These are phyloP conservation scores for Alnus glutinosa DNA, from an alignment of 306 rosid genomes.

Conservation along the genomic window DNA sequence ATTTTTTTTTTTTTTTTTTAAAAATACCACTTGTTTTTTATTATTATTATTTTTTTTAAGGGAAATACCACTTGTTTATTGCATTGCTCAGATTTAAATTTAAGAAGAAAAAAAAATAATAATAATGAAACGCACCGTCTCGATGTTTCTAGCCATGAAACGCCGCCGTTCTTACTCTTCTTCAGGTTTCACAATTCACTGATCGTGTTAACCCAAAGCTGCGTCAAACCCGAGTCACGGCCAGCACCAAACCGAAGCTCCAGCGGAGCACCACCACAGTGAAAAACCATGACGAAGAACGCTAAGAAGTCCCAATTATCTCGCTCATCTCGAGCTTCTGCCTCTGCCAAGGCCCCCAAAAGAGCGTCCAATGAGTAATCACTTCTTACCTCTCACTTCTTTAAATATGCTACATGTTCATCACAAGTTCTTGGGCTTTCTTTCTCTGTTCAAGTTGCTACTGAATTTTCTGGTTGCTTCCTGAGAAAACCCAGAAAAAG, in stretches of 20 bases:
- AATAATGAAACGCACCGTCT: too few species aligned
- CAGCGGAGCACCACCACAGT: slow-evolving; percentile 5
- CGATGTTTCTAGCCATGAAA: too few species aligned
- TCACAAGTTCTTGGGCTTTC: not conserved
- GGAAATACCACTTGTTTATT: too few species aligned
- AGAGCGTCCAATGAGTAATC: slow-evolving; percentile 39
- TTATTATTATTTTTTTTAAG: too few species aligned
- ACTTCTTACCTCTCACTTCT: not conserved
- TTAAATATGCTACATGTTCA: not conserved
- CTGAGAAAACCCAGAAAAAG: slow-evolving; percentile 23
- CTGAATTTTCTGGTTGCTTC: slow-evolving; percentile 21
- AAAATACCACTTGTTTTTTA: too few species aligned
- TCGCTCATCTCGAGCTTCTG: slow-evolving; percentile 27
- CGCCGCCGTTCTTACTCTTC: not conserved
- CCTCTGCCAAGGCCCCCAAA: slow-evolving; percentile 23
- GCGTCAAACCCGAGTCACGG: not conserved
- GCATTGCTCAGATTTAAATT: too few species aligned
- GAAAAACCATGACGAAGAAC: slow-evolving; percentile 47
- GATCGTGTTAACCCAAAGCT: not conserved
- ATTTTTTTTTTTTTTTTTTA: too few species aligned
- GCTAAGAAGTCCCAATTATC: slow-evolving; percentile 33
- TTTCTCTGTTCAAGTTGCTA: not conserved
- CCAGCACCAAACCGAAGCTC: not conserved
- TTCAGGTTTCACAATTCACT: not conserved
- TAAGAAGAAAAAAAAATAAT: too few species aligned